A percentile compares a stretch with the other conserved stretches of the same genome.
Evolutionary conservation across 148 eudicot species (phyloP).

Genomic region (Chenopodium formosanum): DNA sequence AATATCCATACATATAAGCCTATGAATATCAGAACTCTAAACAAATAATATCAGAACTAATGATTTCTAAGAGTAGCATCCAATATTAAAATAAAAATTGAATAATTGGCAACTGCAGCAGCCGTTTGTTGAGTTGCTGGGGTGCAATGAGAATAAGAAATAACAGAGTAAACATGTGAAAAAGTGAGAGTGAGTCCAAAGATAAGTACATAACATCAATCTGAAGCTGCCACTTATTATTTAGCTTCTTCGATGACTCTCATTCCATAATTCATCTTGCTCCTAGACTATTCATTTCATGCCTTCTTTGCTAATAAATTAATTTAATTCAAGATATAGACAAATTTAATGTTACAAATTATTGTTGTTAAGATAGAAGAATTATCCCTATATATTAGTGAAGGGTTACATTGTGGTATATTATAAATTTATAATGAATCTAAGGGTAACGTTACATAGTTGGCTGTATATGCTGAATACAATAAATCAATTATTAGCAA

Average conservation of each 20-base stretch:
- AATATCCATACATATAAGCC: too few species aligned
- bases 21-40: too few species aligned
- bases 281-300: not conserved
- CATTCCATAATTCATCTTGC: not conserved
- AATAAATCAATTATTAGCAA: too few species aligned
- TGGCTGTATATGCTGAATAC: too few species aligned
- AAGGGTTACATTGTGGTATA: not conserved
- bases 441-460: too few species aligned
- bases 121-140: constrained; percentile 6
- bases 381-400: not conserved
- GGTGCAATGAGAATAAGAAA: not conserved
- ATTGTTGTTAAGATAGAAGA: not conserved
- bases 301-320: not conserved
- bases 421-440: too few species aligned
- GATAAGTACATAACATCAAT: not conserved
- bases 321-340: not conserved
- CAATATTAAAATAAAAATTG: too few species aligned
- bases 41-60: too few species aligned
- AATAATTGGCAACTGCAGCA: not conserved
- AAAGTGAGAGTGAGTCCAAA: constrained; percentile 12
- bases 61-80: too few species aligned
- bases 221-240: not conserved
- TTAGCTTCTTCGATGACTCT: not conserved
- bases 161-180: not conserved
- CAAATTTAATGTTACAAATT: not conserved